Evolutionary conservation across 2,329 filamentous ascomycete species (phyloP).

Genomic region (Cadophora sp.): DNA sequence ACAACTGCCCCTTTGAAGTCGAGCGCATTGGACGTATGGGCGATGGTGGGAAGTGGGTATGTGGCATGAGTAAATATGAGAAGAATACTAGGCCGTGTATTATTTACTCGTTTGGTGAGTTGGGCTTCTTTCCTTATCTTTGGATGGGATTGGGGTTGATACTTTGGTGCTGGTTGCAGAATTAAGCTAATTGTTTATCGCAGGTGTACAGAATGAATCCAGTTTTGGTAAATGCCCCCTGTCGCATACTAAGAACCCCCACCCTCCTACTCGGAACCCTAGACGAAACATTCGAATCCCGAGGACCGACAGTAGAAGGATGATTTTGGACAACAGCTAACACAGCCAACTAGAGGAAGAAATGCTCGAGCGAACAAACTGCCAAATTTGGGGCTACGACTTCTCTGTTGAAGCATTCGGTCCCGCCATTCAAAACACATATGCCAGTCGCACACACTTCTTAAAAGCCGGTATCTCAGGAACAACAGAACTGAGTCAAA

Average conservation of each 20-base stretch:
- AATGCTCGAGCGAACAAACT: conserved; percentile 48
- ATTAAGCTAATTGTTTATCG: neutral
- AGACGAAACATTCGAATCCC: neutral
- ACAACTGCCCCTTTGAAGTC: conserved; percentile 48
- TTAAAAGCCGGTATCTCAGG: conserved; percentile 43
- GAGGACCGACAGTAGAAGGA: neutral
- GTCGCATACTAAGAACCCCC: neutral
- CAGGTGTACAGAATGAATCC: conserved; percentile 44
- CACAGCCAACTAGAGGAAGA: conserved; percentile 42
- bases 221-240: conserved; percentile 41
- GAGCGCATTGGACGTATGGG: conserved; percentile 48
- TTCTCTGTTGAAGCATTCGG: conserved; percentile 46
- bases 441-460: conserved; percentile 42
- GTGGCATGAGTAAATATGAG: conserved; percentile 47
- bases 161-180: neutral
- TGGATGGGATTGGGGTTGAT: neutral
- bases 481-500: conserved; percentile 37
- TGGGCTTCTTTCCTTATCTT: neutral
- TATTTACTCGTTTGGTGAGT: conserved; percentile 48
- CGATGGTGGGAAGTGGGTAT: conserved; percentile 51
- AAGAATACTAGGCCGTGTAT: conserved; percentile 41
- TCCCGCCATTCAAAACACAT: conserved; percentile 38
- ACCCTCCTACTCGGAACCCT: neutral
- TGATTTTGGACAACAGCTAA: neutral
- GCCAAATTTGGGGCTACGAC: conserved; percentile 50